These are phyloP conservation scores for Jamesozyma spencerorum DNA, from an alignment of 805 yeast genomes.

Conservation along the genomic window DNA sequence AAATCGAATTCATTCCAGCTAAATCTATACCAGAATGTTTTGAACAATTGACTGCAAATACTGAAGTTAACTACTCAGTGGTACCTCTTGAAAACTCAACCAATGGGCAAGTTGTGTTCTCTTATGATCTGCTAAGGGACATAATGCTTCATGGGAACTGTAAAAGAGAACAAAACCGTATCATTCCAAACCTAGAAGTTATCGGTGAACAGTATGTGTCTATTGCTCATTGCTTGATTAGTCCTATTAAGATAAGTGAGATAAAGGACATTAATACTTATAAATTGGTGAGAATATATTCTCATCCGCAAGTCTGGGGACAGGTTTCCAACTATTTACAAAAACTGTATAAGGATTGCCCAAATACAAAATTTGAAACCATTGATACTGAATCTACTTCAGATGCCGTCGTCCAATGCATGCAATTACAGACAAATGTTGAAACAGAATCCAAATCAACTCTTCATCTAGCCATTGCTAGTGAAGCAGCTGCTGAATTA, in stretches of 20 bases:
- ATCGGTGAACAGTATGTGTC: conserved; percentile 75
- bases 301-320: conserved; percentile 99
- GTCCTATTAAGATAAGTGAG: conserved; percentile 32
- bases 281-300: conserved; percentile 53
- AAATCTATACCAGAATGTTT: conserved; percentile 55
- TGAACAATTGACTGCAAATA: conserved; percentile 35
- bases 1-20: conserved; percentile 23
- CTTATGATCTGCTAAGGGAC: conserved; percentile 73
- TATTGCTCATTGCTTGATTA: conserved; percentile 65
- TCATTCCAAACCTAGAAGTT: conserved; percentile 39
- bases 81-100: conserved; percentile 93
- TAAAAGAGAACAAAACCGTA: conserved; percentile 8
- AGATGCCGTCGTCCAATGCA: conserved; percentile 65
- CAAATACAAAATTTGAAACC: conserved; percentile 31
- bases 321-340: conserved; percentile 60
- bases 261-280: conserved; percentile 4
- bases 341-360: conserved; percentile 25
- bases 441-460: conserved; percentile 26
- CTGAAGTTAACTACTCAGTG: conserved; percentile 54
- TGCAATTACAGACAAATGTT: conserved; percentile 18
- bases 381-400: conserved; percentile 76
- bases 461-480: conserved; percentile 61
- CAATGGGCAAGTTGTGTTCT: conserved; percentile 84
- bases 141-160: conserved; percentile 30
- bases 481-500: conserved; percentile 54